Evolutionary conservation across 305 asterid species (phyloP).

Genomic region (Lippia alba): DNA sequence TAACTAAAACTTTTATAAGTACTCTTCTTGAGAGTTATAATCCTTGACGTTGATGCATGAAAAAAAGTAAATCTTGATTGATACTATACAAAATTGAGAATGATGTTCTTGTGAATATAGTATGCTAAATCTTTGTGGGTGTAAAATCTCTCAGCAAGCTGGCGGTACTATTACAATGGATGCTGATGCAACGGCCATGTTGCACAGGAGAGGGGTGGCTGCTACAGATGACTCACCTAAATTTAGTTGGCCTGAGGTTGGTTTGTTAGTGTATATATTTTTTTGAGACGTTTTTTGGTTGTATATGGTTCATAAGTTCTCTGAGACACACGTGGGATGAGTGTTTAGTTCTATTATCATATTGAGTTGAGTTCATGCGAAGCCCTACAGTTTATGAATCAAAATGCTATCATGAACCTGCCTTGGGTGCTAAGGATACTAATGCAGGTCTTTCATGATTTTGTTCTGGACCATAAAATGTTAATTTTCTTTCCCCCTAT

Average conservation of each 20-base stretch:
- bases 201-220: constrained; percentile 79
- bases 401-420: constrained; percentile 1
- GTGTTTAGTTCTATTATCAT: constrained; percentile 10
- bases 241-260: constrained; percentile 89
- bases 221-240: constrained; percentile 82
- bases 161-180: constrained; percentile 85
- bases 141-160: constrained; percentile 58
- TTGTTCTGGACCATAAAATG: no score
- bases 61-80: constrained; percentile 20
- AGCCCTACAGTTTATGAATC: neutral
- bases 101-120: constrained; percentile 23
- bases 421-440: no score
- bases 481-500: neutral
- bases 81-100: constrained; percentile 13
- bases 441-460: no score
- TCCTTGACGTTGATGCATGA: constrained; percentile 15
- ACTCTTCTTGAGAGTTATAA: constrained; percentile 1
- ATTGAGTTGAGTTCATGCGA: constrained; percentile 2
- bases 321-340: neutral
- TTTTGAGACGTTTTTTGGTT: neutral
- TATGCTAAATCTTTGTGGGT: constrained; percentile 31
- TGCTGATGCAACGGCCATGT: constrained; percentile 87
- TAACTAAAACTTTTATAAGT: constrained; percentile 5
- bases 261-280: constrained; percentile 13
- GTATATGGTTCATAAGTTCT: constrained; percentile 4